Evolutionary conservation across 352 stramenopile genomes (phyloP), one percentile per base, ranked within the genome.

Genomic region (Globisporangium barbulae): DNA sequence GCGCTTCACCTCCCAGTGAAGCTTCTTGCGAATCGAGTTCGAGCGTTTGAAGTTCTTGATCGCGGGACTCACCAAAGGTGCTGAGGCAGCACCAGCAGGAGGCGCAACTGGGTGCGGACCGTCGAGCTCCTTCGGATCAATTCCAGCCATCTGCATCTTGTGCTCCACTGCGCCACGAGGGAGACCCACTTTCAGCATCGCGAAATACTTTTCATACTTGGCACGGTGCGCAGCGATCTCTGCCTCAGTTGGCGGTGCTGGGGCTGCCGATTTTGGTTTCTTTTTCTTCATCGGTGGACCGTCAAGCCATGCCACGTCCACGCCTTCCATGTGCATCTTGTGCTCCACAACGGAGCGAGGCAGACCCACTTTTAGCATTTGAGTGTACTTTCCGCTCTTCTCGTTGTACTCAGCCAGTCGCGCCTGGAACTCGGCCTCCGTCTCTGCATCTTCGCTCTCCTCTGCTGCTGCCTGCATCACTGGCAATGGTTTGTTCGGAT

Each of bases 141-240:
- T 59, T 19, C 82, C 81, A 7, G 75, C 81, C 72, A 91, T 83
- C 19, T 73, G 71, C 86, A 95, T 95, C 65, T 93, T 93, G 61
- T 95, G 86, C 70, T 95, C 81, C 1, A 95, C 86, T n/a, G 81
- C 85, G 31, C 79, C 79, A 35, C 81, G 82, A 2, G 86, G 78
- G 12, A 93, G 72, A 1, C 86, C 86, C 62, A 91, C 78, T 5
- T 84, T 81, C 52, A 95, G 72, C 86, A 93, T 95, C 59, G 87
- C 73, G 59, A 95, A 93, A 61, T 91, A 95, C 67, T 93, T 91
- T 25, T 75, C 72, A 63, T 91, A 93, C 69, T 91, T 93, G 30
- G 85, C 69, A 33, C 71, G 72, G 63, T 93, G 81, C 0, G 77
- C 75, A 8, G 65, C 74, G 35, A 87, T 72, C 41, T 90, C 77